A percentile compares a stretch with the other conserved stretches of the same genome.
phyloP scores from a whole-genome alignment of 1,284 basidiomycete species.

The Boletus mariae region DNA sequence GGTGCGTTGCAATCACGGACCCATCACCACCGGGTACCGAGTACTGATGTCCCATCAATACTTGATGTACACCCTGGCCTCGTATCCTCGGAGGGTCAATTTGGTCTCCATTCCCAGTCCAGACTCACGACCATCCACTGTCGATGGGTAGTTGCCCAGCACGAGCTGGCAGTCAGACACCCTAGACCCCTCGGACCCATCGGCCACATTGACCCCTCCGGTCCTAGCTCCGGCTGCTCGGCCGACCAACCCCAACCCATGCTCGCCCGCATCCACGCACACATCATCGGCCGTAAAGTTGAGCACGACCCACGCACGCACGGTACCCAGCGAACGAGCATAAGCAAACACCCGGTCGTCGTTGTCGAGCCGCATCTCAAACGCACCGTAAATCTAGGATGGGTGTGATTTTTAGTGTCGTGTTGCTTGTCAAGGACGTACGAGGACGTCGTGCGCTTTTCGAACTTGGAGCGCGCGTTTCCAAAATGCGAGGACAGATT shows the following conservation, averaged over 20 bases:
- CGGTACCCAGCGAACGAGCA: not conserved
- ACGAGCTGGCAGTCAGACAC: too few relatives aligned
- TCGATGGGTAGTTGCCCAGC: too few relatives aligned
- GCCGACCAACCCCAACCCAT: too few relatives aligned
- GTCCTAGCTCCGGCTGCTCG: too few relatives aligned
- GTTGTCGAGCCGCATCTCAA: conserved; percentile 57
- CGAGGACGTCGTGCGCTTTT: not conserved
- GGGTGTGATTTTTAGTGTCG: too few relatives aligned
- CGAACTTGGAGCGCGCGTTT: conserved; percentile 25
- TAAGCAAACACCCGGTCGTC: conserved; percentile 44
- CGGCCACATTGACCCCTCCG: too few relatives aligned
- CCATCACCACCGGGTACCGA: not conserved
- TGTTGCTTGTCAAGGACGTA: not conserved
- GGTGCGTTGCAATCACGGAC: not conserved
- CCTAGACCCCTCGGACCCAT: too few relatives aligned
- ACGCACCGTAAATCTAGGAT: conserved; percentile 45
- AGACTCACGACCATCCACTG: too few relatives aligned
- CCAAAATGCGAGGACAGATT: conserved; percentile 50
- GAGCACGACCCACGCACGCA: not conserved
- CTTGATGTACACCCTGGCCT: not conserved
- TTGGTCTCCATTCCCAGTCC: too few relatives aligned
- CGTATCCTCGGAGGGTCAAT: too few relatives aligned
- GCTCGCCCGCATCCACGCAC: too few relatives aligned
- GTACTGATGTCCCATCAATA: not conserved
- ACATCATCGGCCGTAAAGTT: too few relatives aligned